Base-by-base conservation (phyloP, 805 yeast genomes). In the Blastobotrys americana region DNA sequence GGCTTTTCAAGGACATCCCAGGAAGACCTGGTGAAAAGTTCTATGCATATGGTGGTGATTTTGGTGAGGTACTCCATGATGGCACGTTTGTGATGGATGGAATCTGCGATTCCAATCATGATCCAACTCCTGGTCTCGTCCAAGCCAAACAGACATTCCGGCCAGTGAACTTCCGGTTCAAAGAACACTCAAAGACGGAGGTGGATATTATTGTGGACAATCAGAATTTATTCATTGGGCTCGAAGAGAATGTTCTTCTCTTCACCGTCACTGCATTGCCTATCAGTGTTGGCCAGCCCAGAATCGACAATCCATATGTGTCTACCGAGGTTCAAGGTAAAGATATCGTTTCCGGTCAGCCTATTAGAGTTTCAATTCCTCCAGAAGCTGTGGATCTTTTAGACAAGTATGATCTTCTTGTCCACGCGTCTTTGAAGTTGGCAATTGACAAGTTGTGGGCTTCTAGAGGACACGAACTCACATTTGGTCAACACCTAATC, bases 31-130 rank as follows among this genome's bases (percentile, higher is more conserved):
- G n/a, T 17, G 43, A 40, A 17, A 37, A 40, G 21, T 52, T 49
- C 28, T 62, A 57, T 39, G 60, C 53, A 9, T 61, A 61, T 39
- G 68, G 68, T 5, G 69, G 69, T n/a, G 67, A 64, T 37, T 65
- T 63, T 43, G 63, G 59, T n/a, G 67, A 63, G 20, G 46, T 51
- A 21, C 65, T 64, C 10, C 50, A 64, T 45, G 68, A 64, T 42
- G 65, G 66, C 15, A 57, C 54, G 9, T 65, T 61, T 41, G 57
- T 61, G 34, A 54, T 63, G 58, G 69, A 65, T 46, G 69, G 68
- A 1, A 48, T 64, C 5, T 38, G 55, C 16, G 49, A 53, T 40
- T 62, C 68, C 1, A 45, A 49, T 13, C 68, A 65, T 42, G 41
- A 57, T 21, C 65, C 66, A 8, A 63, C 65, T 3, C 68, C 68